phyloP scores from a whole-genome alignment of 139 green algal species.

The Axilococcus clingmanii region DNA sequence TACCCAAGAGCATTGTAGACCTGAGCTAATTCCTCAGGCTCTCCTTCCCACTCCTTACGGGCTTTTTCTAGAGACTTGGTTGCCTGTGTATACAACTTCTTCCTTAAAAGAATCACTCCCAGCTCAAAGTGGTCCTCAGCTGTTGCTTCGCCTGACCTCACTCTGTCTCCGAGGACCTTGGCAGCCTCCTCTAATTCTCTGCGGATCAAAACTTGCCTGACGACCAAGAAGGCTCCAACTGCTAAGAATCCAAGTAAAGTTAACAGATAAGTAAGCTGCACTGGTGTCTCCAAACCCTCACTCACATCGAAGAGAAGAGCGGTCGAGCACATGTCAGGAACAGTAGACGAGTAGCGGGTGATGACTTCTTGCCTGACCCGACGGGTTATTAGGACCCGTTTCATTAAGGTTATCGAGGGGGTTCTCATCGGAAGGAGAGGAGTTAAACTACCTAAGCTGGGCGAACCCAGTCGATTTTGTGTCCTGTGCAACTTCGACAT shows the following conservation, averaged over 20 bases:
- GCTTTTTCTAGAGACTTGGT: constrained; percentile 88
- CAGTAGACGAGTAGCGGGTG: background rate
- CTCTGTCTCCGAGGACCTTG: constrained; percentile 90
- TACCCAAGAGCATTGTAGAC: constrained; percentile 97
- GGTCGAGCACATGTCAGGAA: background rate
- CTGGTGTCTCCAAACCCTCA: constrained; percentile 73
- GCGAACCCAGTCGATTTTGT: too few relatives aligned
- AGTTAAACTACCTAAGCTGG: too few relatives aligned
- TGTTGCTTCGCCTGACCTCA: constrained; percentile 68
- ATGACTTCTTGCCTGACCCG: too few relatives aligned
- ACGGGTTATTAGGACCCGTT: too few relatives aligned
- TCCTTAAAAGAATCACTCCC: constrained; percentile 89
- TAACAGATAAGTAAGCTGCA: constrained; percentile 88
- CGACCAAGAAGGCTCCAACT: constrained; percentile 82
- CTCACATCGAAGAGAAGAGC: constrained; percentile 32
- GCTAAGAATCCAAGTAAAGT: constrained; percentile 79
- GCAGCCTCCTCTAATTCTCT: constrained; percentile 91
- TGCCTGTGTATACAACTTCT: constrained; percentile 93
- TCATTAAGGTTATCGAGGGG: too few relatives aligned
- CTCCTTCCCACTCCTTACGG: constrained; percentile 84
- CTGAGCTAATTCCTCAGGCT: constrained; percentile 84
- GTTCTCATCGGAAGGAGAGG: too few relatives aligned
- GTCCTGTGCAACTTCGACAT: too few relatives aligned
- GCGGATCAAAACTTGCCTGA: constrained; percentile 82
- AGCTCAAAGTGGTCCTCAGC: constrained; percentile 97